These are phyloP conservation scores for Coniochaeta sp. DNA, from an alignment of 2,329 filamentous ascomycete species.

Conservation along the genomic window DNA sequence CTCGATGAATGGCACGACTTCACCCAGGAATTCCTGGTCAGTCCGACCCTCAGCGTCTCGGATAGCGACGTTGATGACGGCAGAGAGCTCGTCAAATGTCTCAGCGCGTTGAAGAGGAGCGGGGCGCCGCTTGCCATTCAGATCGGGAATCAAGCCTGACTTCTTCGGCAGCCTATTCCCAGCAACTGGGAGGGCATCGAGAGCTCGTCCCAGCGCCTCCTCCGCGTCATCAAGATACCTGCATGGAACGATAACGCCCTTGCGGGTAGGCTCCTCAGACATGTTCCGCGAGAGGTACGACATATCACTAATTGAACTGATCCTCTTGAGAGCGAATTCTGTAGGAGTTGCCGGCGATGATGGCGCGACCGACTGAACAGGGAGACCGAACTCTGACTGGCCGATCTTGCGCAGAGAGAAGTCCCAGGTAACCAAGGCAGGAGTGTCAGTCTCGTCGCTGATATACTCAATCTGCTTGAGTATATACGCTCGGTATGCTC, in stretches of 20 bases:
- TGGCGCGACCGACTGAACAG: conserved; percentile 70
- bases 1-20: conserved; percentile 69
- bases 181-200: conserved; percentile 69
- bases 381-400: conserved; percentile 80
- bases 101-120: conserved; percentile 44
- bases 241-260: conserved; percentile 91
- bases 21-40: conserved; percentile 71
- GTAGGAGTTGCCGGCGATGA: conserved; percentile 76
- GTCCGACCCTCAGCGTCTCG: conserved; percentile 78
- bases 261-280: conserved; percentile 71
- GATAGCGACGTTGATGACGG: conserved; percentile 87
- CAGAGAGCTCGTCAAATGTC: conserved; percentile 70
- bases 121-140: conserved; percentile 65
- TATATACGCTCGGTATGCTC: conserved; percentile 93
- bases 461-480: conserved; percentile 86
- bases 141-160: conserved; percentile 59
- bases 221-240: conserved; percentile 92
- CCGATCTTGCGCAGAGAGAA: conserved; percentile 92
- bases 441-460: conserved; percentile 59
- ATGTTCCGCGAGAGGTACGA: conserved; percentile 72
- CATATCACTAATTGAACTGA: conserved; percentile 96
- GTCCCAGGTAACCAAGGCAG: conserved; percentile 87
- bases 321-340: conserved; percentile 64
- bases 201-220: conserved; percentile 73
- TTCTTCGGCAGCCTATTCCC: conserved; percentile 47